A percentile compares a stretch with the other conserved stretches of the same genome.
Conservation (phyloP, 192 early-diverging fungal species). For the Coemansia sp. region DNA sequence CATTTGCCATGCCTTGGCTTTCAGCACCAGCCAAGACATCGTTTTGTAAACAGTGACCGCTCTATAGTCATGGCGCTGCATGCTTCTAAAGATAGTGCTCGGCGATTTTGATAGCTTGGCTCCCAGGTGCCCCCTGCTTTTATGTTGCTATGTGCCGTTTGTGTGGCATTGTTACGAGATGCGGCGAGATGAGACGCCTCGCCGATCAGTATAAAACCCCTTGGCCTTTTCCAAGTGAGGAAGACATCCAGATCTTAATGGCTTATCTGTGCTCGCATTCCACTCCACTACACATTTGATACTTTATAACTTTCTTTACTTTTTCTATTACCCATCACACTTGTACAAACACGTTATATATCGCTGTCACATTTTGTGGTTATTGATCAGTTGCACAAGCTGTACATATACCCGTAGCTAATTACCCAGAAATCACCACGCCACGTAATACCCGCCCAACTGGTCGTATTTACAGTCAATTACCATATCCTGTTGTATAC, state of each 20-base stretch:
- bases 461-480: neutral
- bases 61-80: neutral
- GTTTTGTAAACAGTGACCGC: slow-evolving; percentile 1
- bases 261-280: neutral
- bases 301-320: neutral
- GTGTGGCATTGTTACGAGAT: neutral
- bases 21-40: slow-evolving; percentile 4
- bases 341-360: neutral
- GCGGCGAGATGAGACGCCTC: neutral
- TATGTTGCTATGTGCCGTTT: neutral
- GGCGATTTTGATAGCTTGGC: slow-evolving; percentile 7
- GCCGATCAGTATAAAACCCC: slow-evolving; percentile 9
- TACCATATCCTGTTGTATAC: neutral
- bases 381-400: neutral
- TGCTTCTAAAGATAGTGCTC: slow-evolving; percentile 19
- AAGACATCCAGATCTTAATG: neutral
- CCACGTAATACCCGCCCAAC: neutral
- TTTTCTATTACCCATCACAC: neutral
- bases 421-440: neutral
- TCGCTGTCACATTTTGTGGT: neutral
- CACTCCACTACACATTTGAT: neutral
- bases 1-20: slow-evolving; percentile 16
- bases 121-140: neutral
- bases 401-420: neutral
- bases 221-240: neutral